phyloP scores from a whole-genome alignment of 441 rosid species.

The Populus hybrid region DNA sequence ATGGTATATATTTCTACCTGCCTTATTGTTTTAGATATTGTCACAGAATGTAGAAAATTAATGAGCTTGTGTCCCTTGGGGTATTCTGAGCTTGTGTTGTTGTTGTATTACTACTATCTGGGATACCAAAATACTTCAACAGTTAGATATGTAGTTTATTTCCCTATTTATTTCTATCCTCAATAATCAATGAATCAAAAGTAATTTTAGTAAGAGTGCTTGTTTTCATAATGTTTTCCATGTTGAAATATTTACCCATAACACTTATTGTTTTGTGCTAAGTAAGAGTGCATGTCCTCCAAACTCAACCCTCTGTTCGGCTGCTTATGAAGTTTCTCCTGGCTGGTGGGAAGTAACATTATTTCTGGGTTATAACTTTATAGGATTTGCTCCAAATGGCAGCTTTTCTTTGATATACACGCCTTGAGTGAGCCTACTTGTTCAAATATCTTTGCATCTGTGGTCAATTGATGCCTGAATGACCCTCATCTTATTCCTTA shows the following conservation, averaged over 20 bases:
- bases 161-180: background rate
- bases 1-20: conserved; percentile 30
- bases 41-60: too few relatives aligned
- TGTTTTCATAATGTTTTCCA: background rate
- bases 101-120: background rate
- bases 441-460: background rate
- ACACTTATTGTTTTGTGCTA: background rate
- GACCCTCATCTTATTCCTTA: background rate
- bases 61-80: background rate
- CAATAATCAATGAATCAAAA: background rate
- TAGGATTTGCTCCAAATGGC: background rate
- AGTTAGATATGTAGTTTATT: background rate
- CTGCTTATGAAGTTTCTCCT: background rate
- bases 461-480: background rate
- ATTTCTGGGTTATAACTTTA: background rate
- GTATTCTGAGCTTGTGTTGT: too few relatives aligned
- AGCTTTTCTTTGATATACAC: background rate
- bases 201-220: background rate
- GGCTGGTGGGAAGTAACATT: background rate
- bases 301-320: background rate
- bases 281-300: background rate
- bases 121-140: background rate
- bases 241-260: too few relatives aligned
- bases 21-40: background rate
- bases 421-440: background rate